phyloP scores from a whole-genome alignment of 495 filamentous ascomycete species.

The Aspergillus saccharolyticus region DNA sequence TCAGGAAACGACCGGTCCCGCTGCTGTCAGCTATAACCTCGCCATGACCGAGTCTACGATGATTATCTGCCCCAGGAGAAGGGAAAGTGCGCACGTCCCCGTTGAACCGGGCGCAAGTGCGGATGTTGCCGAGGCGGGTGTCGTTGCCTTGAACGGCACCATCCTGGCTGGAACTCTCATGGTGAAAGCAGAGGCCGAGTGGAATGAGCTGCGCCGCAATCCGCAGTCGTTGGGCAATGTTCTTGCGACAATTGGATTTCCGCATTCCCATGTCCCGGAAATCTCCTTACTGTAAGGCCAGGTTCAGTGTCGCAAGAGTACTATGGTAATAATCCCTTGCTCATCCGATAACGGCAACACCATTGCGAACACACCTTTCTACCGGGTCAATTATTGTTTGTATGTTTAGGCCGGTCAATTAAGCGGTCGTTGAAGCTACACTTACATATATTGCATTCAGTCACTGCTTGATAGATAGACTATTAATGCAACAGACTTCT shows the following conservation, averaged over 20 bases:
- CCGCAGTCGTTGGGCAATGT: slow-evolving; percentile 48
- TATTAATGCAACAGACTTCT: too few species aligned
- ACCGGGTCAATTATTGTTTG: too few species aligned
- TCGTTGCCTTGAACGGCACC: slow-evolving; percentile 69
- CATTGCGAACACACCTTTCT: too few species aligned
- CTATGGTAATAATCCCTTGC: too few species aligned
- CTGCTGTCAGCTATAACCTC: slow-evolving; percentile 71
- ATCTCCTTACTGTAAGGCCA: slow-evolving; percentile 18
- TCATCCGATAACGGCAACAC: too few species aligned
- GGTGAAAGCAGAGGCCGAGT: slow-evolving; percentile 69
- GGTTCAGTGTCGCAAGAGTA: too few species aligned
- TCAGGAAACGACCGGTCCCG: slow-evolving; percentile 31
- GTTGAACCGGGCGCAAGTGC: slow-evolving; percentile 18
- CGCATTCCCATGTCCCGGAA: slow-evolving; percentile 26
- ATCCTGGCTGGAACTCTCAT: slow-evolving; percentile 75
- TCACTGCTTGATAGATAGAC: too few species aligned
- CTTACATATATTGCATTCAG: too few species aligned
- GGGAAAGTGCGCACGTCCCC: slow-evolving; percentile 35
- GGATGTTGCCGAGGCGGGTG: slow-evolving; percentile 46
- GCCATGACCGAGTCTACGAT: slow-evolving; percentile 66
- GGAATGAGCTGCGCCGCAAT: slow-evolving; percentile 54
- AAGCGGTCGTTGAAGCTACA: too few species aligned
- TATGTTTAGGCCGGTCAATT: too few species aligned
- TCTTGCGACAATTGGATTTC: slow-evolving; percentile 57
- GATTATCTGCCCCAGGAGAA: slow-evolving; percentile 60